Percentiles rank a stretch among this genome's conserved stretches.
phyloP scores from a whole-genome alignment of 1,284 basidiomycete genomes.

The Naganishia cerealis region DNA sequence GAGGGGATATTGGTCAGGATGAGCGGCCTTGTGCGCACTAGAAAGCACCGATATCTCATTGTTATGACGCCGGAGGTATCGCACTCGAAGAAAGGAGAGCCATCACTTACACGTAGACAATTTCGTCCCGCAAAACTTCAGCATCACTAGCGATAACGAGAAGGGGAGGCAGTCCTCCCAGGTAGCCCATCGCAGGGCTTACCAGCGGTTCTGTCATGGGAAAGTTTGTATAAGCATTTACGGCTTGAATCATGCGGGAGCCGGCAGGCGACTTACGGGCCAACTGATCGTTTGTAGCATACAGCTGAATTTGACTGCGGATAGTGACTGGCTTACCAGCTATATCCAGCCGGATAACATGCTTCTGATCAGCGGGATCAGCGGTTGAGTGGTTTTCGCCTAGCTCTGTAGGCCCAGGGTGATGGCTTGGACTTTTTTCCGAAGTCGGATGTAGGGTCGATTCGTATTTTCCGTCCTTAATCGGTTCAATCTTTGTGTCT shows the following conservation, averaged over 20 bases:
- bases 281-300: constrained; percentile 80
- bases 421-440: constrained; percentile 30
- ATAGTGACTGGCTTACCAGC: constrained; percentile 62
- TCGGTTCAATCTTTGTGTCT: constrained; percentile 30
- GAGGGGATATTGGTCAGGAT: constrained; percentile 73
- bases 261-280: constrained; percentile 64
- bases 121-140: constrained; percentile 90
- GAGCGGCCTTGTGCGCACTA: constrained; percentile 88
- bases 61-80: constrained; percentile 23
- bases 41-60: not conserved
- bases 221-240: constrained; percentile 55
- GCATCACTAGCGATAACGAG: constrained; percentile 82
- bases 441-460: constrained; percentile 40
- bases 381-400: constrained; percentile 26
- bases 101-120: constrained; percentile 73
- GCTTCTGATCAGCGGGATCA: constrained; percentile 36
- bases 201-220: constrained; percentile 8
- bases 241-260: constrained; percentile 43
- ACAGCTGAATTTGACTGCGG: constrained; percentile 76
- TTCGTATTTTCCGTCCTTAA: constrained; percentile 27
- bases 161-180: constrained; percentile 87
- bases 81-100: not conserved
- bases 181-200: constrained; percentile 69
- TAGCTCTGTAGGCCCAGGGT: constrained; percentile 30
- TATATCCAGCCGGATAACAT: constrained; percentile 37